Conservation (phyloP, 257 asterid species). For the Oldenlandia corymbosa region DNA sequence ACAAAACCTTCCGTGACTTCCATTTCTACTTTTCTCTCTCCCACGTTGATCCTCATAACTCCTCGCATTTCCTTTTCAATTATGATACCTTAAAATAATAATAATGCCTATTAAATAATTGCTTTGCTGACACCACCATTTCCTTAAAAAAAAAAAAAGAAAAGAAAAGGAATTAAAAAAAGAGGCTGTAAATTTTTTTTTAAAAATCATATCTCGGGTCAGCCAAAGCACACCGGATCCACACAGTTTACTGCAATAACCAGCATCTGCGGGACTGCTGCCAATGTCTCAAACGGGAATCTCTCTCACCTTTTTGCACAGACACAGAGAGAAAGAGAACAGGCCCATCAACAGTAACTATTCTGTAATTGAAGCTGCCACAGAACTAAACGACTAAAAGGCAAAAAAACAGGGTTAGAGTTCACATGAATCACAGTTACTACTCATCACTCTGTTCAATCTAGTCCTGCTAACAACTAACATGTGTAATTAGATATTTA, state of each 20-base stretch:
- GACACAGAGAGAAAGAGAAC: neutral
- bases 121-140: constrained; percentile 16
- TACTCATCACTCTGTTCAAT: no score
- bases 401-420: neutral
- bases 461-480: no score
- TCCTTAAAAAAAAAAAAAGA: no score
- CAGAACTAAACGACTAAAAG: neutral
- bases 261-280: constrained; percentile 16
- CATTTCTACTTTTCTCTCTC: neutral
- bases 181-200: neutral
- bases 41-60: constrained; percentile 5
- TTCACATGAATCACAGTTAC: neutral
- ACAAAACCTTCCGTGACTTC: neutral
- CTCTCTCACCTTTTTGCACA: constrained; percentile 2
- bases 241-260: constrained; percentile 15
- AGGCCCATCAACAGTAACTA: neutral
- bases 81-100: neutral
- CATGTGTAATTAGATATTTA: no score
- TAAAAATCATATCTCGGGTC: constrained; percentile 8
- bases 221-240: constrained; percentile 38
- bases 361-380: no score
- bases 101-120: constrained; percentile 2
- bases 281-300: constrained; percentile 12
- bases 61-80: neutral
- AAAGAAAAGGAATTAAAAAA: no score